Conservation (phyloP, 176 grass and related monocot species). For the Triticum dicoccoides region DNA sequence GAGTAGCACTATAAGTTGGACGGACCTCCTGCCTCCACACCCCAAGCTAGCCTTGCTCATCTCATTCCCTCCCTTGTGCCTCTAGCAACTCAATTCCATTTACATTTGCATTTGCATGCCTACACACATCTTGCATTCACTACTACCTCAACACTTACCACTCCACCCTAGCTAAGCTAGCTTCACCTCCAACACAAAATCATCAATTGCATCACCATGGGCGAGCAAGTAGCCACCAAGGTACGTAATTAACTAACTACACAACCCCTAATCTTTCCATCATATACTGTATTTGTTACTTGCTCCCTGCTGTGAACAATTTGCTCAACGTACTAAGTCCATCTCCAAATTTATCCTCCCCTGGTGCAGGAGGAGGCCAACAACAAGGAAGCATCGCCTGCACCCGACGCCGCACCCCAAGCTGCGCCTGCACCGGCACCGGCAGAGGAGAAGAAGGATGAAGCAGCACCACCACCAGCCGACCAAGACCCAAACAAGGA, state of each 20-base stretch:
- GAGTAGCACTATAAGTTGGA: not conserved
- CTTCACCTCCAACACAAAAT: not conserved
- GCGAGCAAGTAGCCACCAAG: not conserved
- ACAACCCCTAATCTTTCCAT: not conserved
- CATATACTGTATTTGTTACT: not conserved
- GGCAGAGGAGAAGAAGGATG: conserved; percentile 31
- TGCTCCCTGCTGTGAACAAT: not conserved
- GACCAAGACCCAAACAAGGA: conserved; percentile 6
- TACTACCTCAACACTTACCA: too few relatives aligned
- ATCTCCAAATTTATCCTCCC: not conserved
- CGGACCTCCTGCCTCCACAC: too few relatives aligned
- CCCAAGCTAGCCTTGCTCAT: too few relatives aligned
- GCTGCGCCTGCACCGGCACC: too few relatives aligned
- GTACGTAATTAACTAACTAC: not conserved
- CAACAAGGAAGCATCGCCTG: conserved; percentile 17
- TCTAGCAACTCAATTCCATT: too few relatives aligned
- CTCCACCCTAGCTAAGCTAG: too few relatives aligned
- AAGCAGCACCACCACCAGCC: not conserved
- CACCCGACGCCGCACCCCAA: not conserved
- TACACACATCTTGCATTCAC: too few relatives aligned
- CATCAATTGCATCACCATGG: not conserved
- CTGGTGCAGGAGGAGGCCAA: conserved; percentile 2
- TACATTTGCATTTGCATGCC: too few relatives aligned
- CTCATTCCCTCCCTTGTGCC: not conserved
- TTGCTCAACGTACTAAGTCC: too few relatives aligned